A percentile compares a stretch with the other conserved stretches of the same genome.
phyloP scores from a whole-genome alignment of 2,329 filamentous ascomycete genomes.

The Triangularia verruculosa region DNA sequence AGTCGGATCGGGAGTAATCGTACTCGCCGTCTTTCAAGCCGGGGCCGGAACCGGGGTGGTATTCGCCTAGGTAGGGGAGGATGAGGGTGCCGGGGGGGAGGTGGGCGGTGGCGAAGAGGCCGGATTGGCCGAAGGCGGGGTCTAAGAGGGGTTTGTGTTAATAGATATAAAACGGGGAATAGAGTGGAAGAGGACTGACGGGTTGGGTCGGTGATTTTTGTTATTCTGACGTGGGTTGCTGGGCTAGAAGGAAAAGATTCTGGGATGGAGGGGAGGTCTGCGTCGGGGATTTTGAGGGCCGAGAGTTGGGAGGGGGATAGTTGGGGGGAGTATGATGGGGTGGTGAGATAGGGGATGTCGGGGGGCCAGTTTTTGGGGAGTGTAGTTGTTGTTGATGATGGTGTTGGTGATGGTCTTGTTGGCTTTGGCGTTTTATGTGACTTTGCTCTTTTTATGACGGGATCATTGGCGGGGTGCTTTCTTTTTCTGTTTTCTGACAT shows the following conservation, averaged over 20 bases:
- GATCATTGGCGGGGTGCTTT: neutral
- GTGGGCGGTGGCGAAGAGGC: slow-evolving; percentile 56
- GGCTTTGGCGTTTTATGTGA: neutral
- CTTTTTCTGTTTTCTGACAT: neutral
- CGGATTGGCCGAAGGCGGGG: slow-evolving; percentile 56
- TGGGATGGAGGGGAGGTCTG: slow-evolving; percentile 18
- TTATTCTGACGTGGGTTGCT: slow-evolving; percentile 51
- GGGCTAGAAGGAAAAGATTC: slow-evolving; percentile 42
- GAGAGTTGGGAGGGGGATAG: slow-evolving; percentile 42
- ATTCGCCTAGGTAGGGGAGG: slow-evolving; percentile 59
- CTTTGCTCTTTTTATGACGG: neutral
- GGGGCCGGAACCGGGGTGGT: slow-evolving; percentile 44
- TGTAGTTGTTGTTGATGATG: neutral
- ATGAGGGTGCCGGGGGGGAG: slow-evolving; percentile 56
- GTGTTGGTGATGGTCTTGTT: neutral
- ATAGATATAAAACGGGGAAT: neutral
- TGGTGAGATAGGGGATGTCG: slow-evolving; percentile 49
- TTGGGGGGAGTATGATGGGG: slow-evolving; percentile 47
- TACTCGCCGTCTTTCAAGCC: slow-evolving; percentile 5
- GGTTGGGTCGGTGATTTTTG: slow-evolving; percentile 44
- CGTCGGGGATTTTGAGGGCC: slow-evolving; percentile 32
- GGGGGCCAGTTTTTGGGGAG: slow-evolving; percentile 58
- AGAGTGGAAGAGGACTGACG: slow-evolving; percentile 29
- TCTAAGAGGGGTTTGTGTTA: too few species aligned
- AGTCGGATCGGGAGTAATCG: slow-evolving; percentile 50